Conservation (phyloP, 805 yeast genomes). For the Wickerhamiella cacticola region DNA sequence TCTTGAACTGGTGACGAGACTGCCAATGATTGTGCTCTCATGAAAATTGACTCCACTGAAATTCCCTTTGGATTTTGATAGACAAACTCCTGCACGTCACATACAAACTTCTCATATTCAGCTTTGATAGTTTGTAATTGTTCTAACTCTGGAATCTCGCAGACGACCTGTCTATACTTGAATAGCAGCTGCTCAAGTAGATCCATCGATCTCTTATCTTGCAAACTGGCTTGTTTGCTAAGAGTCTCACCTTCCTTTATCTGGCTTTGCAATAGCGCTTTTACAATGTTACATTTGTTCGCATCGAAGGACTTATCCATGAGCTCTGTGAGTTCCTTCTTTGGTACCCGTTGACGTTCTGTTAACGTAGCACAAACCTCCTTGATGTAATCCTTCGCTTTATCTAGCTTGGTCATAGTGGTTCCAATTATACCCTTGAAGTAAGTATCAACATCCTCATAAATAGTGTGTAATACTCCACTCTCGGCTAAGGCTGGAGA, state of each 20-base stretch:
- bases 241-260: neutral
- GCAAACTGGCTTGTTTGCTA: neutral
- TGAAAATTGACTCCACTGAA: neutral
- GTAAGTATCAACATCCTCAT: neutral
- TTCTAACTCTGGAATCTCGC: neutral
- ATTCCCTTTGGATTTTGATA: neutral
- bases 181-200: neutral
- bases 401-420: neutral
- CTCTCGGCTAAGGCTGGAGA: neutral
- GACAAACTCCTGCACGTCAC: neutral
- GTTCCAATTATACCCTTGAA: neutral
- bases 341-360: neutral
- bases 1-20: conserved; percentile 1
- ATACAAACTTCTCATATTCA: neutral
- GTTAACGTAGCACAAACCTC: neutral
- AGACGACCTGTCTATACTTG: neutral
- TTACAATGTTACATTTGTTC: neutral
- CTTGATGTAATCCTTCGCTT: neutral
- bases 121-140: neutral
- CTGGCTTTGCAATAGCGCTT: neutral
- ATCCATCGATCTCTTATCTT: neutral
- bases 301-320: neutral
- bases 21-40: neutral
- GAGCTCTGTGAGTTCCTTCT: neutral
- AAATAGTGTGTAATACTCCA: neutral